Evolutionary conservation across 2,329 filamentous ascomycete genomes (phyloP), one percentile per base, ranked within the genome.

Genomic region (Aspergillus sp.): DNA sequence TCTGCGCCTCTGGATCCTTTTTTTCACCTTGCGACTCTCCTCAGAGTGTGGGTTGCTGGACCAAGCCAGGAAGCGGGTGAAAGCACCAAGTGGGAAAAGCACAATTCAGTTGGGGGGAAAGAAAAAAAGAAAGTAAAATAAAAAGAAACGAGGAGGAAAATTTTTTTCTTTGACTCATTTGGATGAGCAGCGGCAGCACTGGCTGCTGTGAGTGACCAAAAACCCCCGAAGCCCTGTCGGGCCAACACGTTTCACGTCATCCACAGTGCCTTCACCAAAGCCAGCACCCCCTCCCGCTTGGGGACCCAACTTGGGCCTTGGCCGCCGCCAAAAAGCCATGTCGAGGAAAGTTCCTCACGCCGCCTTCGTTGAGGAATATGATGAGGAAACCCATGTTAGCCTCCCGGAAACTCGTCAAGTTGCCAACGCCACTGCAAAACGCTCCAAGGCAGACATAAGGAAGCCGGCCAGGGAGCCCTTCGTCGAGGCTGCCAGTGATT

Each of bases 401-500:
- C 70, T 77, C 60, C 77, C 78, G 57, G 78, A 78, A 57, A 80
- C 80, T 62, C 75, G 73, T 63, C 75, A 75, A 65, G 76, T 77
- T 65, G 80, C 81, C 72, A 82, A 83, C 73, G 72, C 80, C 68
- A 73, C 79, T 64, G 74, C 74, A 60, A 82, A 78, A 75, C 75
- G 77, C 62, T 79, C 81, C 55, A 75, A 76, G 62, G 67, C 75
- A 60, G 73, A 78, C 56, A 62, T 74, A 56, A 71, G 66, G 56
- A 71, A 66, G 73, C 70, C 63, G 71, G 57, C 64, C 52, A 57
- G 59, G 50, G 70, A 68, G 60, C 65, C 66, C 57, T 71, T 72
- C 64, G 73, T 76, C 59, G 80, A 84, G 71, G 75, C 77, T 68
- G 79, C 80, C 65, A 84, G 81, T 73, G 84, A 87, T 73, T 86